Evolutionary conservation across 1,284 basidiomycete genomes (phyloP).

Genomic region (Ustilago cynodontis): DNA sequence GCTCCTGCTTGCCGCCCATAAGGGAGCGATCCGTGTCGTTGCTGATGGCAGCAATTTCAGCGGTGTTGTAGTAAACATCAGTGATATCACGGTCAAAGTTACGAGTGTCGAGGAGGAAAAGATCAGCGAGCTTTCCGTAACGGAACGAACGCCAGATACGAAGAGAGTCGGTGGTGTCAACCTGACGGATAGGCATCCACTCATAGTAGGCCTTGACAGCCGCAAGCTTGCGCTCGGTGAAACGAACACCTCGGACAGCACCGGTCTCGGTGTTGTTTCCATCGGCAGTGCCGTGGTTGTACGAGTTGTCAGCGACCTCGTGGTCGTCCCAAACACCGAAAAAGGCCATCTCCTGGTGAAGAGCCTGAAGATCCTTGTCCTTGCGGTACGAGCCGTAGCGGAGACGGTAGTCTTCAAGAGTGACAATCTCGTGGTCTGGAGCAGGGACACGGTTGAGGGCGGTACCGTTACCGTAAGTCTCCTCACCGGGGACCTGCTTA

Average conservation of each 20-base stretch:
- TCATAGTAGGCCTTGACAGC: slow-evolving; percentile 78
- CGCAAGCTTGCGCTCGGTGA: slow-evolving; percentile 77
- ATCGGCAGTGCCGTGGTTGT: slow-evolving; percentile 77
- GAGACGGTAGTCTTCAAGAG: slow-evolving; percentile 77
- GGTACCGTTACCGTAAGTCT: slow-evolving; percentile 69
- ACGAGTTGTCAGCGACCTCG: slow-evolving; percentile 77
- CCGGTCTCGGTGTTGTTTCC: slow-evolving; percentile 76
- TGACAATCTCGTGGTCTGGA: slow-evolving; percentile 75
- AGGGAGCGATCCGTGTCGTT: slow-evolving; percentile 57
- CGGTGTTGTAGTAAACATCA: slow-evolving; percentile 77
- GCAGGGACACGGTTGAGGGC: slow-evolving; percentile 66
- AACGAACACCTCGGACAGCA: slow-evolving; percentile 64
- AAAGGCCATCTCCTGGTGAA: slow-evolving; percentile 37
- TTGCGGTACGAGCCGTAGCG: slow-evolving; percentile 75
- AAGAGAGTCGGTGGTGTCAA: slow-evolving; percentile 76
- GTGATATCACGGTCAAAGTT: slow-evolving; percentile 78
- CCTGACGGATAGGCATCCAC: slow-evolving; percentile 79
- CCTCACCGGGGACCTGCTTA: slow-evolving; percentile 30
- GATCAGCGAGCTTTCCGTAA: slow-evolving; percentile 54
- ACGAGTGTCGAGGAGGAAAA: slow-evolving; percentile 76
- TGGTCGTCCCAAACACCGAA: slow-evolving; percentile 74
- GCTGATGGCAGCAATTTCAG: slow-evolving; percentile 32
- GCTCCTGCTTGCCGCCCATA: slow-evolving; percentile 76
- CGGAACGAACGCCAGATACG: slow-evolving; percentile 77
- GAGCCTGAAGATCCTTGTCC: slow-evolving; percentile 45